Base-by-base conservation (phyloP, 1,284 basidiomycete species). In the Trametes versicolor region DNA sequence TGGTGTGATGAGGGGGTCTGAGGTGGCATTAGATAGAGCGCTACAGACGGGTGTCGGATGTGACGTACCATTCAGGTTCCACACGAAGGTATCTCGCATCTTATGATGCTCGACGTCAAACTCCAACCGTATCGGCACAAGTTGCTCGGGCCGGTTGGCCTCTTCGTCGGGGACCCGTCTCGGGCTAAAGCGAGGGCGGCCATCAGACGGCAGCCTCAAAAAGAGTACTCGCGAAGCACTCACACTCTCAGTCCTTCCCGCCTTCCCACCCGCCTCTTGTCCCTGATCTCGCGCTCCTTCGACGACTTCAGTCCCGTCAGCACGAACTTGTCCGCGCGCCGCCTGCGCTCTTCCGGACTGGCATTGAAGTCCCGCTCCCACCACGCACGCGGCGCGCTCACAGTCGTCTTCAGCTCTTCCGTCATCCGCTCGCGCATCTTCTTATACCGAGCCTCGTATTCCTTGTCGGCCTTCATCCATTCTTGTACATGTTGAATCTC, bases 21-120 rank as follows among this genome's bases (percentile, higher is more conserved):
- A 12, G 60, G 41, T 39, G 39, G 19, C n/a, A 8, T 55, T n/a
- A 39, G 55, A n/a, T 8, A 17, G n/a, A n/a, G 25, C 39, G 25
- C 34, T 36, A 19, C 32, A 47, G 2, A 32, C 57, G 19, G 4
- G 21, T 19, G 32, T 47, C 27, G 13, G n/a, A 5, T 10, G 34
- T 45, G 17, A 79, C 86, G 58, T 65, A 96, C 95, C 95, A 71
- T 93, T 91, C 58, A 97, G 81, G 75, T 99, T 98, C 97, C 97
- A 99, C 39, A 97, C 88, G 78, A 99, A 98, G 0, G 97, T 97
- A 76, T 99, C 97, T 43, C 96, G 89, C 83, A 99, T 89, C 78
- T 93, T 94, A 76, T 93, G 92, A 74, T 95, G 93, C 64, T 93
- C 92, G 60, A 97, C 91, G 72, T 99, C 98, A 72, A 99, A 90